A percentile compares a stretch with the other conserved stretches of the same genome.
Conservation (phyloP, 192 early-diverging fungal species). For the Jimgerdemannia flammicorona region DNA sequence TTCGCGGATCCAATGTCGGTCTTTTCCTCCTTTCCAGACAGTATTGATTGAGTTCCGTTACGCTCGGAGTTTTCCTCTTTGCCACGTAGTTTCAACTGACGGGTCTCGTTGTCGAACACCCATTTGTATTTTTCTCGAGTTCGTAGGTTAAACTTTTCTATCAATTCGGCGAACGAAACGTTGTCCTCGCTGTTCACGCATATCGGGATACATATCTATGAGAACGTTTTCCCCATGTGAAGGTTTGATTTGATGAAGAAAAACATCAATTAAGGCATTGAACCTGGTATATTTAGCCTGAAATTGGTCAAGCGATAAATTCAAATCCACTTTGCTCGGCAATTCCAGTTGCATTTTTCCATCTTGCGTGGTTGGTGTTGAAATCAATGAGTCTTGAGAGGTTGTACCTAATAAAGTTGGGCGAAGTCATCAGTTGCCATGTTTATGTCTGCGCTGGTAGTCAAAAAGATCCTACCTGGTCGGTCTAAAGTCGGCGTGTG, state of each 20-base stretch:
- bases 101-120: constrained; percentile 62
- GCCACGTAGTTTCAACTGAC: constrained; percentile 20
- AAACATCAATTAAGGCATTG: background rate
- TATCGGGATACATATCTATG: background rate
- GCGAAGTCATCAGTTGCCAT: too few species aligned
- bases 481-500: background rate
- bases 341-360: constrained; percentile 4
- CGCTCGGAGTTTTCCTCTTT: background rate
- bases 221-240: constrained; percentile 45
- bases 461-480: background rate
- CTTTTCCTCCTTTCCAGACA: constrained; percentile 28
- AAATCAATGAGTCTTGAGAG: background rate
- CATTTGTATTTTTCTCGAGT: constrained; percentile 57
- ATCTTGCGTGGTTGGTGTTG: background rate
- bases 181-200: constrained; percentile 75
- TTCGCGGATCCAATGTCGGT: constrained; percentile 45
- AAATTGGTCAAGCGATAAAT: constrained; percentile 65
- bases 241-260: constrained; percentile 70
- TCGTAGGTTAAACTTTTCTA: constrained; percentile 58
- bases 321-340: constrained; percentile 32
- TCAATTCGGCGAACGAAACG: constrained; percentile 64
- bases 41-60: too few species aligned
- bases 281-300: constrained; percentile 63
- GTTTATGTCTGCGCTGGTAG: too few species aligned
- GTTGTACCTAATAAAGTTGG: background rate